Evolutionary conservation across 495 filamentous ascomycete genomes (phyloP), one percentile per base, ranked within the genome.

Genomic region (Penicillium malachiteum): DNA sequence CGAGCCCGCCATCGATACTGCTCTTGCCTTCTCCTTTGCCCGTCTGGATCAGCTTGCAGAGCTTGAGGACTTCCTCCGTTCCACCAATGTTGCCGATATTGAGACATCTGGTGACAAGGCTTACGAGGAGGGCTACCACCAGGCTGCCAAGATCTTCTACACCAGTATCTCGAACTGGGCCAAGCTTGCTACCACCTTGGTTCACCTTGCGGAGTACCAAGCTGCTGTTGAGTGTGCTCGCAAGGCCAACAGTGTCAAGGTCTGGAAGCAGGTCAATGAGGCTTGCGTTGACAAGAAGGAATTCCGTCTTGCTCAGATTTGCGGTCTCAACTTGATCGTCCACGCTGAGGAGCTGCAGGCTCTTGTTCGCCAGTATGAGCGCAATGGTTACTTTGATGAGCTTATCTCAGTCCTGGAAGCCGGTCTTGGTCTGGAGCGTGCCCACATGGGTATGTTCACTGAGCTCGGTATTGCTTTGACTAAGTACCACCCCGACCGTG

Each of bases 91-190:
- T 52, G 93, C 95, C 47, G 91, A 97, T 63, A 78, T 97, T 54
- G 95, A 97, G 62, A 87, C 92, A 52, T 96, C 91, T 38, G 95
- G 95, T 77, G 95, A 99, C 80, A 96, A 96, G 78, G 94, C 95
- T 32, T 97, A 96, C 68, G 87, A 85, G 60, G 94, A 97, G 73
- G 93, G 93, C 42, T 89, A 88, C 67, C 91, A 96, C 66, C 87
- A 96, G 75, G 95, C 95, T 21, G 91, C 95, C 55, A 99, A 99
- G 82, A 97, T 97, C 67, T 97, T 99, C 81, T 99, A 86, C 75
- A 90, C 85, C 48, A 97, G 89, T 79, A 96, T 99, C 72, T 97
- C 93, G 34, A 99, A 99, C 81, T 99, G 95, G 95, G 94, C 95
- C 54, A 97, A 97, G 79, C 84, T 99, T 58, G 94, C 95, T 4